phyloP scores from a whole-genome alignment of 345 rosid genomes.

The Cardamine resedifolia region DNA sequence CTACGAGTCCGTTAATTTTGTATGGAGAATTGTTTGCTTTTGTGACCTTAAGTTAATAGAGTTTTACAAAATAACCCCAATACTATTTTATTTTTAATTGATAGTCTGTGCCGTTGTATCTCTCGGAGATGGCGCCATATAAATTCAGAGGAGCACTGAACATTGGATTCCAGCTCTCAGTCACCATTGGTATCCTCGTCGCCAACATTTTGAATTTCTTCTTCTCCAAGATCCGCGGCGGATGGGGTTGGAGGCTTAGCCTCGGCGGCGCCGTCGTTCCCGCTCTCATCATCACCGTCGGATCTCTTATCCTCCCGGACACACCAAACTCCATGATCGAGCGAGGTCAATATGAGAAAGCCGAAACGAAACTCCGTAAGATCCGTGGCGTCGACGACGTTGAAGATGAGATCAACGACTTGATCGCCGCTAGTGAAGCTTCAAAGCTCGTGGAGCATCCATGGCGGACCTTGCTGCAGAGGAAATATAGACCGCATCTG shows the following conservation, averaged over 20 bases:
- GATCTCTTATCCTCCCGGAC: conserved; percentile 75
- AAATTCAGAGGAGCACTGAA: conserved; percentile 81
- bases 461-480: conserved; percentile 63
- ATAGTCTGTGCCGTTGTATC: conserved; percentile 88
- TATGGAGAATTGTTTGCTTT: neutral
- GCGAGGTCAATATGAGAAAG: conserved; percentile 57
- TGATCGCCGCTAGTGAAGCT: conserved; percentile 66
- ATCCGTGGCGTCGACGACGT: conserved; percentile 65
- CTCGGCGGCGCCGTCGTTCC: conserved; percentile 92
- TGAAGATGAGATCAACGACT: conserved; percentile 64
- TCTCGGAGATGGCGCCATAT: conserved; percentile 96
- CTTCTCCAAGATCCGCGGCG: conserved; percentile 65
- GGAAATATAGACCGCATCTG: conserved; percentile 79
- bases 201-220: conserved; percentile 73
- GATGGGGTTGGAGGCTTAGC: conserved; percentile 91
- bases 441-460: conserved; percentile 67
- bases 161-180: conserved; percentile 80
- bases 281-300: conserved; percentile 69
- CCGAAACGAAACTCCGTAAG: conserved; percentile 47
- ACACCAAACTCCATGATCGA: conserved; percentile 93
- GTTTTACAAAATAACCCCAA: neutral
- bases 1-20: neutral
- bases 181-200: conserved; percentile 70
- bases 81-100: conserved; percentile 10
- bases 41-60: neutral